Base-by-base conservation (phyloP, 768 basidiomycete genomes). In the Rhizopogon salebrosus region DNA sequence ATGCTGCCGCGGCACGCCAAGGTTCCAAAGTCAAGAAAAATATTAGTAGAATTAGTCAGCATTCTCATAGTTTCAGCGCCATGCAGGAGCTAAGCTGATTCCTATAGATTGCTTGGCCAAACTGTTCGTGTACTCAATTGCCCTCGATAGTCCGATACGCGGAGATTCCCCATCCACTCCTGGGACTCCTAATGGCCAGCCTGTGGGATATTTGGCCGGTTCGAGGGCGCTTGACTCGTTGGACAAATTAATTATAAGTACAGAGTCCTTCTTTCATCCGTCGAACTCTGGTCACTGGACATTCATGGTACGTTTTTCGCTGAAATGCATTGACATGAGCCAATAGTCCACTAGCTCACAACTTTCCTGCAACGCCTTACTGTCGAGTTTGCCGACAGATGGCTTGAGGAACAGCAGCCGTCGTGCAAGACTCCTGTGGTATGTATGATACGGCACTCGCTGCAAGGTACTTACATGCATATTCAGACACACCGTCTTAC, bases 191-290 rank as follows among this genome's bases (percentile, higher is more conserved):
- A 77, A 69, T 49, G 73, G 66, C 22, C 67, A 65, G 51, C 75
- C 75, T 56, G 68, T 54, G 26, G 84, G 81, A 20, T 90, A 78
- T 64, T 70, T 91, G 26, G 93, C 83, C 0, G 95, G 95, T 14
- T 93, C 89, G 2, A 88, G 80, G 63, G 90, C 94, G 18, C 75
- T 98, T 54, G 92, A 95, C 60, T 85, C 91, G 13, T 73, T 98
- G 24, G 89, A 91, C 59, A 85, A 85, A 58, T 71, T 98, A 38
- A 82, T 98, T 55, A 95, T 91, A 13, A 94, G 91, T 60, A 91
- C 89, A 6, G 95, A 98, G 64, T 84, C 87, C 0, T 95, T 89
- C 75, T 98, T 98, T 71, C 95, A 98, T 67, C 95, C 95, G 1
- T 91, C 90, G 3, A 97, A 97, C 64, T 84, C 85, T 27, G 95